phyloP scores from a whole-genome alignment of 2,329 filamentous ascomycete species.

The Aspergillus ruber region DNA sequence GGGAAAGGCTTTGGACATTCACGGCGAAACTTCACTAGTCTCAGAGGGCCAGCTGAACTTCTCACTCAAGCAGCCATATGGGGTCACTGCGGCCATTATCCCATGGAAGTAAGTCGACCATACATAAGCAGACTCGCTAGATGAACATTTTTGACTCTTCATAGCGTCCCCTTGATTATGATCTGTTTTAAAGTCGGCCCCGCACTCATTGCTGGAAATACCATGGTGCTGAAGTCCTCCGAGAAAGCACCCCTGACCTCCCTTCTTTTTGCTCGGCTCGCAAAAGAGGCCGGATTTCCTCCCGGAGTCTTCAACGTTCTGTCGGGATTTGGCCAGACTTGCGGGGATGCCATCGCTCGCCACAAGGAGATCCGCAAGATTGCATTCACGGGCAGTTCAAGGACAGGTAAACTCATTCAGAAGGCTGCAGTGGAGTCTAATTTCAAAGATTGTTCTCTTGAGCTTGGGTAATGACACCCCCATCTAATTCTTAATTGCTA shows the following conservation, averaged over 20 bases:
- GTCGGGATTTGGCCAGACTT: conserved; percentile 52
- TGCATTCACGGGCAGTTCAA: conserved; percentile 15
- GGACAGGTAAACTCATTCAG: no score
- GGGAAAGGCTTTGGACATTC: not conserved
- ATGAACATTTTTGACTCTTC: not conserved
- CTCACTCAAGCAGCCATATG: not conserved
- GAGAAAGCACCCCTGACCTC: conserved; percentile 5
- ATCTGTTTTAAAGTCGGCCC: not conserved
- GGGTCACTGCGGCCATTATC: not conserved
- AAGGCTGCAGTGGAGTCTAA: no score
- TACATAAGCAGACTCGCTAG: no score
- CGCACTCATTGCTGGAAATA: conserved; percentile 1
- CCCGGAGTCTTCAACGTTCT: conserved; percentile 46
- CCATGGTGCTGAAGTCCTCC: conserved; percentile 2
- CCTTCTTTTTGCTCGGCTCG: not conserved
- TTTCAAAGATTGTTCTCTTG: no score
- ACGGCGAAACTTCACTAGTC: not conserved
- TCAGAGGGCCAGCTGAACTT: not conserved
- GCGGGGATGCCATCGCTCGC: conserved; percentile 27
- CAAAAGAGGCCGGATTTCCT: conserved; percentile 5
- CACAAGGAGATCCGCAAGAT: conserved; percentile 14
- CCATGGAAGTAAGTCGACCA: not conserved
- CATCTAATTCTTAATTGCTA: not conserved
- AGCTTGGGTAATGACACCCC: not conserved
- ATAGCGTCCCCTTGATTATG: not conserved